phyloP scores from a whole-genome alignment of 345 rosid genomes.

The Pistacia atlantica region DNA sequence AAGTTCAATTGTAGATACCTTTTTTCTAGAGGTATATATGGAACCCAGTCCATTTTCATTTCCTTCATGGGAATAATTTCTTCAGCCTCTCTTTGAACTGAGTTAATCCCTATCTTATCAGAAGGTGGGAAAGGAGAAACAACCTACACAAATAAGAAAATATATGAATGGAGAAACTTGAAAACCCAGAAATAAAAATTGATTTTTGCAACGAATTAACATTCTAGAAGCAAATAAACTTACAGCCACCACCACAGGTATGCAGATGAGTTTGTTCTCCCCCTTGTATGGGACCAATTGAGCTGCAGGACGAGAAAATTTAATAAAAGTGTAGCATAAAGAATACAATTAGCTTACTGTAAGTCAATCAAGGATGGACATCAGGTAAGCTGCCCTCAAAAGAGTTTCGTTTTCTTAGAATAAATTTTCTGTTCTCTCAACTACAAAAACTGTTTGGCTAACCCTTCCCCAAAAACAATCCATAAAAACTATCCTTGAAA shows the following conservation, averaged over 20 bases:
- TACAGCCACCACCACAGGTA: conserved; percentile 92
- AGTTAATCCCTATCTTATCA: conserved; percentile 93
- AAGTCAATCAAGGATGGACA: neutral
- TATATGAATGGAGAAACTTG: conserved; percentile 2
- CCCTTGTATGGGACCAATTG: conserved; percentile 74
- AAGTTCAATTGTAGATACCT: conserved; percentile 47
- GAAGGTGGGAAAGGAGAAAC: conserved; percentile 94
- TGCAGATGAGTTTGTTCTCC: conserved; percentile 47
- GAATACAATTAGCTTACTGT: neutral
- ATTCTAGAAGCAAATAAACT: conserved; percentile 32
- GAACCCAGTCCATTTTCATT: conserved; percentile 99
- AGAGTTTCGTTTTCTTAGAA: too few relatives aligned
- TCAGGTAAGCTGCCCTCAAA: too few relatives aligned
- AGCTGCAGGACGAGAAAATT: conserved; percentile 57
- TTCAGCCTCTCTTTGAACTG: conserved; percentile 94
- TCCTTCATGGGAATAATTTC: conserved; percentile 97
- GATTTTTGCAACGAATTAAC: neutral
- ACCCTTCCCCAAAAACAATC: too few relatives aligned
- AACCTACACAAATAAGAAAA: conserved; percentile 49
- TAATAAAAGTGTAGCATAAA: neutral
- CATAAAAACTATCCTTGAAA: too few relatives aligned
- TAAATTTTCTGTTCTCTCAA: too few relatives aligned
- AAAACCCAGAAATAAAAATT: neutral
- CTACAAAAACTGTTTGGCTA: too few relatives aligned
- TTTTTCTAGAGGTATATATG: conserved; percentile 82